phyloP scores from a whole-genome alignment of 73 alveolate species.

The Paramecium octaurelia region DNA sequence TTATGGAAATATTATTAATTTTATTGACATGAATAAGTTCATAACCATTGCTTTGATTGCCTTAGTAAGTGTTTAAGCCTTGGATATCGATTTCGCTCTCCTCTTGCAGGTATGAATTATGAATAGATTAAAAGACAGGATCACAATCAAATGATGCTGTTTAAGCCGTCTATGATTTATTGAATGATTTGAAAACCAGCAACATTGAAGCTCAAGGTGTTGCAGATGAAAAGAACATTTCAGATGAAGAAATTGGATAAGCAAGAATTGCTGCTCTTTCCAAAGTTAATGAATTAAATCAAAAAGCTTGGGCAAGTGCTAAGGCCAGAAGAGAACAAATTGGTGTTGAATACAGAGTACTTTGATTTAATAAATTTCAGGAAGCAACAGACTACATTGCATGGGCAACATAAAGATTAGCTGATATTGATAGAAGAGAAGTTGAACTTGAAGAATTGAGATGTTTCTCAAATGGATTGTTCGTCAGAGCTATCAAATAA shows the following conservation, averaged over 20 bases:
- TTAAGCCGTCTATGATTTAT: constrained; percentile 24
- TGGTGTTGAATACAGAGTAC: constrained; percentile 21
- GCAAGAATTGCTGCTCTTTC: constrained; percentile 44
- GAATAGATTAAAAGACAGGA: not conserved
- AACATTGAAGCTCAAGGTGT: constrained; percentile 38
- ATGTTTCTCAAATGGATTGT: constrained; percentile 45
- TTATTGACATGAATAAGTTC: constrained; percentile 28
- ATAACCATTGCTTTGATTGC: constrained; percentile 1
- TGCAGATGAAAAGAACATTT: constrained; percentile 35
- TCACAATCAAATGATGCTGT: constrained; percentile 48
- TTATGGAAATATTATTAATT: not conserved
- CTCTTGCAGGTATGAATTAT: not conserved
- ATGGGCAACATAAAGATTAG: constrained; percentile 49
- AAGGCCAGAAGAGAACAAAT: constrained; percentile 38
- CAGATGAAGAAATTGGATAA: constrained; percentile 45
- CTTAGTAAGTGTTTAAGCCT: not conserved
- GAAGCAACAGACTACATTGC: constrained; percentile 35
- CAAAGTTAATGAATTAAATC: constrained; percentile 38
- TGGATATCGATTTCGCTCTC: not conserved
- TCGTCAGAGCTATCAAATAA: constrained; percentile 38
- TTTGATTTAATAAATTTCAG: not conserved
- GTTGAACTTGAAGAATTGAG: constrained; percentile 44
- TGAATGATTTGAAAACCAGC: constrained; percentile 42
- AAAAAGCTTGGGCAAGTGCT: constrained; percentile 47
- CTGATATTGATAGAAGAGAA: constrained; percentile 45